Evolutionary conservation across 2,329 filamentous ascomycete genomes (phyloP), one percentile per base, ranked within the genome.

Genomic region (Arachnomyces sp.): DNA sequence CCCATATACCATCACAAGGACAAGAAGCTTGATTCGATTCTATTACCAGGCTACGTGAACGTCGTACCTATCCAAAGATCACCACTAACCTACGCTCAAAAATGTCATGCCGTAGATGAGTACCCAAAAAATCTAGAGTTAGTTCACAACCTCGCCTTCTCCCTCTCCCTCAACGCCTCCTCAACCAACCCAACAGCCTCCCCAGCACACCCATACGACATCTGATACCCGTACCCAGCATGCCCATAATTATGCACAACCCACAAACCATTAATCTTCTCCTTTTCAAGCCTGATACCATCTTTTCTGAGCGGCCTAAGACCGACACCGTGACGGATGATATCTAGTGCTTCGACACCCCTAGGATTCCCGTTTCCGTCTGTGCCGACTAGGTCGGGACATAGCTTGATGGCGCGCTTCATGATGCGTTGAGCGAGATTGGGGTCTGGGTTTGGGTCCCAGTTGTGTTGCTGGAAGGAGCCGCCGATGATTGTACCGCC

Each of bases 401-500:
- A 58, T 9, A 62, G 44, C 2, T 50, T 52, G 20, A 66, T 51
- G 16, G 59, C 61, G 14, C 88, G 75, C 63, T 81, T 79, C 84
- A 94, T 92, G 58, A 94, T 94, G 9, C 88, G 74, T 39, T 74
- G 64, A 0, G 88, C 85, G n/a, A 87, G 71, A 55, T 84, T 86
- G 0, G 82, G 81, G 53, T 94, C 88, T 1, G 82, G 79, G 49
- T 81, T 74, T 29, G 79, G 74, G 50, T 92, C 84, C 86, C 86
- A 94, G 54, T 80, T 82, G 18, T 79, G 74, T 52, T 82, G 77
- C 58, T 88, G 81, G 53, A 93, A 84, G 34, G 81, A 90, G 2
- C 89, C 89, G n/a, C 88, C 89, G 2, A 94, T 67, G 31, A 94
- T 73, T 0, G 85, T 92, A 8, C 89, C 89, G 14, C 88, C 89